Conservation (phyloP, 306 rosid species). For the Gynostemma pentaphyllum region DNA sequence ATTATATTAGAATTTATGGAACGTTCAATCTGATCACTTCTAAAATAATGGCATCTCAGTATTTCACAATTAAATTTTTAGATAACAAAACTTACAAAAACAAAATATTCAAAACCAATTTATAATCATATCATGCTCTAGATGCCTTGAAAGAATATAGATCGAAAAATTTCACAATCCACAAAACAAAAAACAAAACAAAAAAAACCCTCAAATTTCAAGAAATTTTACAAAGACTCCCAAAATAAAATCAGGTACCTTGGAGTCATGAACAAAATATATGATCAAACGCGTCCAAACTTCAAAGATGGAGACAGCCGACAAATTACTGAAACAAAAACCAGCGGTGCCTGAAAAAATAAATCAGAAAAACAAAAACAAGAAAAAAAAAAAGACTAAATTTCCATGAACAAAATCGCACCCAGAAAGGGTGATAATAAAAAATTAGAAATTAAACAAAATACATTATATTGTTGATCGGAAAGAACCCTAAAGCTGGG, state of each 20-base stretch:
- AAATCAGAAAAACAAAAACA: neutral
- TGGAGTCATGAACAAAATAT: slow-evolving; percentile 21
- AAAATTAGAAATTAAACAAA: neutral
- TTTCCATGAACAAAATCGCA: neutral
- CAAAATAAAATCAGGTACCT: slow-evolving; percentile 20
- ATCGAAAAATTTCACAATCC: neutral
- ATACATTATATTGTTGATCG: neutral
- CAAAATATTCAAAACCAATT: neutral
- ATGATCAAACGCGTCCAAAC: slow-evolving; percentile 1
- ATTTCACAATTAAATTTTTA: neutral
- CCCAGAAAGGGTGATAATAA: neutral
- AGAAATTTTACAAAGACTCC: neutral
- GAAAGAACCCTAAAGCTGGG: slow-evolving; percentile 8
- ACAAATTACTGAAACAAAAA: neutral
- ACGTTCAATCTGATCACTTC: neutral
- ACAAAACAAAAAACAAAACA: neutral
- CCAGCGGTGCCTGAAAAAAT: slow-evolving; percentile 15
- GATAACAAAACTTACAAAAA: neutral
- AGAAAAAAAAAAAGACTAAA: neutral
- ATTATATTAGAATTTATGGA: no score
- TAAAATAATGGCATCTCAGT: neutral
- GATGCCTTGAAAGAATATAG: neutral
- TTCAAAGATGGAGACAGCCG: slow-evolving; percentile 7
- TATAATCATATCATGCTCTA: neutral
- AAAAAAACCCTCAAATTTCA: neutral